Evolutionary conservation across 306 rosid species (phyloP), one percentile per base, ranked within the genome.

Genomic region (Phaseolus lunatus): DNA sequence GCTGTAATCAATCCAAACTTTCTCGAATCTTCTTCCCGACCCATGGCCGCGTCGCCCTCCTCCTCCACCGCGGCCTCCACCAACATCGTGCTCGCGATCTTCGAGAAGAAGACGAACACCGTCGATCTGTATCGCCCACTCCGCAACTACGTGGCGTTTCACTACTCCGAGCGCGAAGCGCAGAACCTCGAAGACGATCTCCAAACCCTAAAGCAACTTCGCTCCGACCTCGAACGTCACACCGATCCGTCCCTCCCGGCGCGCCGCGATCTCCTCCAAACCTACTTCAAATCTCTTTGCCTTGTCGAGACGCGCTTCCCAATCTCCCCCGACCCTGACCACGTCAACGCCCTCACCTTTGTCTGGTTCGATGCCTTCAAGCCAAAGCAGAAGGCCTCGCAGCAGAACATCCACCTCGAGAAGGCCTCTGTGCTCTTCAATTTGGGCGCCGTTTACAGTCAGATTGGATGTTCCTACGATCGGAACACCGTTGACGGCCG

Each of bases 151-250:
- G 84, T 95, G 71, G 85, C 91, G 13, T 89, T 86, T 88, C 86
- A 90, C 73, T 95, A 95, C 91, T 95, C 99, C n/a, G 99, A 95
- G 48, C 97, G 97, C 66, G 97, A 95, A 33, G 97, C 99, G 8
- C 97, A 92, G 50, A 92, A 88, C 86, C 85, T 90, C 52, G 99
- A 95, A 41, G 97, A 95, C 80, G 99, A 95, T 73, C 97, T 95
- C 80, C 92, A 95, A 89, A 89, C 91, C 87, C 91, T 95, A 2
- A 95, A 90, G 64, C 90, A 90, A 44, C 83, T 81, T 61, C 97
- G 99, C 58, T 82, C 94, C 77, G 99, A 95, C 53, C 0, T 95
- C 52, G 97, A 95, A 67, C 97, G 97, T 73, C 87, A 86, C 76
- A 57, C 97, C 57, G 97, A 92, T 82, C 99, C 99, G 0, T 89